Percentiles rank a stretch among this genome's conserved stretches.
phyloP scores from a whole-genome alignment of 176 grass and related monocot species.

The Phoenix roebelenii region DNA sequence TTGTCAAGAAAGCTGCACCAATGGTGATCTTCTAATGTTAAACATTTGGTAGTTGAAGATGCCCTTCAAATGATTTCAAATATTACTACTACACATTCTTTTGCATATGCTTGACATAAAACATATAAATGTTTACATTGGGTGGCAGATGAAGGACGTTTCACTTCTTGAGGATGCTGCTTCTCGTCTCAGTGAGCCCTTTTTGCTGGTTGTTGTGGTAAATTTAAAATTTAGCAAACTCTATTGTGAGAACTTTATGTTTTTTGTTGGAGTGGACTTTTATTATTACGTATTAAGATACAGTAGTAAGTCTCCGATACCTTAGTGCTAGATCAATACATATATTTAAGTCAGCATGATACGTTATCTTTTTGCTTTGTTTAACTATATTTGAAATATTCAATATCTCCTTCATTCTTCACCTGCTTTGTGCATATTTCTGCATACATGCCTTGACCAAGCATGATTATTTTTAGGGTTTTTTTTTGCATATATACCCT shows the following conservation, averaged over 20 bases:
- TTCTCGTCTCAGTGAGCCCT: constrained; percentile 89
- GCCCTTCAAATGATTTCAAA: constrained; percentile 49
- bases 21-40: constrained; percentile 99
- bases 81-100: constrained; percentile 26
- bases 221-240: constrained; percentile 41
- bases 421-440: too few species aligned
- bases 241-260: not conserved
- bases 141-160: constrained; percentile 90
- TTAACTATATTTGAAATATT: too few species aligned
- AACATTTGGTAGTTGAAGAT: constrained; percentile 95
- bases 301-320: too few species aligned
- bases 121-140: constrained; percentile 38
- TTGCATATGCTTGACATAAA: constrained; percentile 35
- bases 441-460: too few species aligned
- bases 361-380: too few species aligned
- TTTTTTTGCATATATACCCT: too few species aligned
- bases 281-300: too few species aligned
- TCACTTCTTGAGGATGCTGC: constrained; percentile 88
- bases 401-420: too few species aligned
- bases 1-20: constrained; percentile 82
- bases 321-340: too few species aligned
- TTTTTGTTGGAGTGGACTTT: too few species aligned
- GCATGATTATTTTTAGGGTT: too few species aligned
- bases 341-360: too few species aligned
- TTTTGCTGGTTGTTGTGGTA: constrained; percentile 99